Evolutionary conservation across 148 eudicot genomes (phyloP), one percentile per base, ranked within the genome.

Genomic region (Dianthus caryophyllus): DNA sequence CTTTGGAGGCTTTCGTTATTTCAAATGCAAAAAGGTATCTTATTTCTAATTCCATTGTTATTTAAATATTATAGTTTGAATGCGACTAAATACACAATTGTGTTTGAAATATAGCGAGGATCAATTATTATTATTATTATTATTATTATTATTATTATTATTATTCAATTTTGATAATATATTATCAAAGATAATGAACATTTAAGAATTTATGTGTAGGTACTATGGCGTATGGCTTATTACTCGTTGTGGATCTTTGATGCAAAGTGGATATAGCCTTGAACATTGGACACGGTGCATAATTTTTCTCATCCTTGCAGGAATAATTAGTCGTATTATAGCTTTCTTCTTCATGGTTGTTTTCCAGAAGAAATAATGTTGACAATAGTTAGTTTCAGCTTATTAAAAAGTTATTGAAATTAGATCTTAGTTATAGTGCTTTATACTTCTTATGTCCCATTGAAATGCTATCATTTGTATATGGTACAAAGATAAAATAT

Each of bases 171-270:
- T 3, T 33, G 38, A 33, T 33, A 33, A 12, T 24, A 59, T 20
- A 59, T n/a, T 44, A 3, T n/a, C 0, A n/a, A 38, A 10, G 26
- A 9, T 21, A 9, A 10, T 56, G 9, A 43, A 38, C 2, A 11
- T 60, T 6, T 21, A 12, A 33, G 27, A 14, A 0, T 52, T 18
- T 1, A 20, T 43, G 18, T 70, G 61, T 18, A 94, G 97, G 84
- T 94, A 83, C 73, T 75, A 80, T 9, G 97, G 99, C 18, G 99
- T 90, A 48, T 95, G 97, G 97, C 69, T 95, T 58, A 84, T 95
- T 60, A 90, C 97, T 21, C 87, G 97, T 0, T 95, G 99, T 70
- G 89, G 89, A 22, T 77, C 84, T 1, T 59, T 95, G 74, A 69
- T 76, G 81, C 54, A 75, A 58, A 79, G 76, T 11, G 96, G 92